Evolutionary conservation across 208 protist genomes (phyloP).

Genomic region (Tritrichomonas foetus): DNA sequence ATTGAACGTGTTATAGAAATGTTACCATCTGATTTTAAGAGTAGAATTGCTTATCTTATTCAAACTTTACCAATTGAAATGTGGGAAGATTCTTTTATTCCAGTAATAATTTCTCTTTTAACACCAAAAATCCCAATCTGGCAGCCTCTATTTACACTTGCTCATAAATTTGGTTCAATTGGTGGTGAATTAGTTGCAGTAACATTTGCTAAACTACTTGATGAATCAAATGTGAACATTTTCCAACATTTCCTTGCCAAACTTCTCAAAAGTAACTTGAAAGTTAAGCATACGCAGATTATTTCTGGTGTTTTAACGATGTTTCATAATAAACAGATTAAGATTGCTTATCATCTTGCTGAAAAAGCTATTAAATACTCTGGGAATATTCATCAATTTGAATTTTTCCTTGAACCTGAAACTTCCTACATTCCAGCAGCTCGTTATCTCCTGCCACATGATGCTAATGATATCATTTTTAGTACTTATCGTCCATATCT

Average conservation of each 20-base stretch:
- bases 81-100: constrained; percentile 6
- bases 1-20: no score
- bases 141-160: not conserved
- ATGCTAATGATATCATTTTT: not conserved
- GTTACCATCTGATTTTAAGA: no score
- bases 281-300: not conserved
- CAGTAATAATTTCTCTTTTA: not conserved
- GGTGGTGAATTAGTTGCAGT: not conserved
- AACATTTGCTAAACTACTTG: not conserved
- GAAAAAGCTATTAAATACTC: not conserved
- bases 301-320: not conserved
- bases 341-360: not conserved
- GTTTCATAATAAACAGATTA: not conserved
- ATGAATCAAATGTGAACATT: not conserved
- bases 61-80: not conserved
- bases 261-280: not conserved
- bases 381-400: not conserved
- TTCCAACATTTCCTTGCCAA: not conserved
- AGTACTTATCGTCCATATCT: not conserved
- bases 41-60: no score
- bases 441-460: not conserved
- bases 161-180: not conserved
- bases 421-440: no score
- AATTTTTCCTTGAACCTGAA: not conserved
- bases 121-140: not conserved